These are phyloP conservation scores for Vaccinium vitisidaea DNA, from an alignment of 148 eudicot species.

Conservation along the genomic window DNA sequence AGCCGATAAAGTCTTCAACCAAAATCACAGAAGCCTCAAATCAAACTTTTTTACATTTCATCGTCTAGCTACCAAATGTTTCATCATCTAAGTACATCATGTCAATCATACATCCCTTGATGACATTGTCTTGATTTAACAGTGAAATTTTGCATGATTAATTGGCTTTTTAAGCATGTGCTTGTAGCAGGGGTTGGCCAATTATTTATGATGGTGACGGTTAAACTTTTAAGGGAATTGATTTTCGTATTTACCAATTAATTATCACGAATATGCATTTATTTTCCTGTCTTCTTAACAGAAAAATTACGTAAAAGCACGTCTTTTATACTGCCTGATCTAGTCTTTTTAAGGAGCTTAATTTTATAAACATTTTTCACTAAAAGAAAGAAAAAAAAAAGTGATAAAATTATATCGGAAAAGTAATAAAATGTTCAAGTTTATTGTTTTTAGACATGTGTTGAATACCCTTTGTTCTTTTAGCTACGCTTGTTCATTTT, in stretches of 20 bases:
- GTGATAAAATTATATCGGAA: neutral
- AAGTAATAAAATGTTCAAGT: neutral
- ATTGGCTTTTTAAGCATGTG: slow-evolving; percentile 3
- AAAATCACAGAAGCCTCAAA: neutral
- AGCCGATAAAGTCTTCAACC: neutral
- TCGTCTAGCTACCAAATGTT: too few relatives aligned
- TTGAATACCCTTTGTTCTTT: neutral
- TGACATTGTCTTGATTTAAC: neutral
- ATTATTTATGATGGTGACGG: neutral
- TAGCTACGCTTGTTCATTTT: neutral
- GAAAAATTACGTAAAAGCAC: too few relatives aligned
- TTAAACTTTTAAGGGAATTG: neutral
- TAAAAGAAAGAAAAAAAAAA: too few relatives aligned
- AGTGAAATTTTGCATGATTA: neutral
- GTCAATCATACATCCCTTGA: neutral
- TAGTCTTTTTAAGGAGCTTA: too few relatives aligned
- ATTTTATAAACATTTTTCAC: too few relatives aligned
- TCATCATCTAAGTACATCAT: neutral
- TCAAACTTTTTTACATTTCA: neutral
- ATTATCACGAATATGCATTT: neutral
- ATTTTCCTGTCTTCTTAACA: too few relatives aligned
- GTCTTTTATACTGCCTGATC: too few relatives aligned
- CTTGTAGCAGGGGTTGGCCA: neutral
- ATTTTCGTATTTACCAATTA: neutral
- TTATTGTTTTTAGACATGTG: neutral